Evolutionary conservation across 2,329 filamentous ascomycete genomes (phyloP), one percentile per base, ranked within the genome.

Genomic region (Berkeleyomyces basicola): DNA sequence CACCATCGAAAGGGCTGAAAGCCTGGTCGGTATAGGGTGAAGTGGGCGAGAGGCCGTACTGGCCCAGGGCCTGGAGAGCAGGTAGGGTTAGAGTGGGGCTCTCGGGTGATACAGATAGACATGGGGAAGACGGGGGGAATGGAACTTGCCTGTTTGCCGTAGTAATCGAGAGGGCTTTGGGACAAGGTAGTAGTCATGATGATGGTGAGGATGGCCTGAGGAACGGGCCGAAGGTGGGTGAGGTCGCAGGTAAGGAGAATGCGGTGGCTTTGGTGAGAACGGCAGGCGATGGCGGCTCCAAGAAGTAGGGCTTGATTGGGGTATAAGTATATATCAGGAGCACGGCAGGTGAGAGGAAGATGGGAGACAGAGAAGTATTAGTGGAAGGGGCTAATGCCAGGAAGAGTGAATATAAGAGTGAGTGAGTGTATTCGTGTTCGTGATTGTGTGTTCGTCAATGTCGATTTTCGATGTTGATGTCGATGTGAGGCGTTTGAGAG

Each of bases 111-210:
- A 37, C 44, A 37, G 9, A 10, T 10, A 37, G 49, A 14, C 1
- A 37, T 6, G 49, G n/a, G n/a, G 46, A 4, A 49, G 10, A 53
- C 0, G 49, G 23, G 33, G 40, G 10, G 23, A 42, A 33, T 61
- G 37, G 33, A 36, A 23, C 44, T 55, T 59, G 61, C 62, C 58
- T 64, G 62, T 40, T 63, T 64, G 51, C 47, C 61, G 59, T 64
- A 64, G 62, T 64, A 64, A 16, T 61, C 62, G 11, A 64, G 49
- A 44, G 49, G 59, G 42, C 59, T 64, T 53, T 64, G 62, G 44
- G 62, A 64, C 40, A 64, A 37, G 37, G 61, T 64, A n/a, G 62
- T 55, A 36, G 62, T 42, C 62, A 64, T 64, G 36, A 37, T 61
- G 36, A 5, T 40, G 59, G 47, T 11, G 44, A 23, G 33, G 33